These are phyloP conservation scores for Rachicladosporium sp. DNA, from an alignment of 2,329 filamentous ascomycete species.

Conservation along the genomic window DNA sequence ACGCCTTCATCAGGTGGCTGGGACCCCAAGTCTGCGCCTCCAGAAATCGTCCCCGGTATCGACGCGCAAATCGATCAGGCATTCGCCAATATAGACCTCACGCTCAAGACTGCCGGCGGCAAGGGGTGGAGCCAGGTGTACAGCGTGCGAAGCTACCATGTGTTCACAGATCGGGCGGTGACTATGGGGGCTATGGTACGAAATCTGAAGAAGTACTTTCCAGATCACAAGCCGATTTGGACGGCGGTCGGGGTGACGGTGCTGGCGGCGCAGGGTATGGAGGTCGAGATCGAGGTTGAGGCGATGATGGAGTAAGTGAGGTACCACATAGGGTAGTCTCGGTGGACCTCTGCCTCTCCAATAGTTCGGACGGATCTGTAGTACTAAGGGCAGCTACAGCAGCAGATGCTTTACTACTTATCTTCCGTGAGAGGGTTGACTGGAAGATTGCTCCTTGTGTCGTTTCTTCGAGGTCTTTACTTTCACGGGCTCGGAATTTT, in stretches of 20 bases:
- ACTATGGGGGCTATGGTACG: constrained; percentile 30
- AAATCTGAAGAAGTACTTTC: constrained; percentile 40
- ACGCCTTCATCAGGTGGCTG: constrained; percentile 20
- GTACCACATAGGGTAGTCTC: no score
- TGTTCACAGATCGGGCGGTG: constrained; percentile 8
- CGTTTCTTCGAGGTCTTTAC: no score
- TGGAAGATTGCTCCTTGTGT: no score
- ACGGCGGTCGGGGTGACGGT: constrained; percentile 40
- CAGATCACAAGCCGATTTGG: constrained; percentile 42
- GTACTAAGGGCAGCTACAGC: no score
- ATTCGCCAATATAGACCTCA: constrained; percentile 45
- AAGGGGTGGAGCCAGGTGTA: constrained; percentile 45
- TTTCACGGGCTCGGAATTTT: no score
- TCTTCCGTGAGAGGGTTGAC: no score
- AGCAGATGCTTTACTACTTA: no score
- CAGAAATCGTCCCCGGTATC: constrained; percentile 12
- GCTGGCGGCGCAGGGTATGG: constrained; percentile 40
- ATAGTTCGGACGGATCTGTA: no score
- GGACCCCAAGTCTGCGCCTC: constrained; percentile 15
- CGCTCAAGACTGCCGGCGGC: constrained; percentile 41
- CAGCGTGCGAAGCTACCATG: constrained; percentile 20
- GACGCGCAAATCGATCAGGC: constrained; percentile 29
- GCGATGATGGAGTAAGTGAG: constrained; percentile 5
- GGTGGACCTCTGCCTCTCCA: no score
- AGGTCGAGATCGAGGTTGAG: constrained; percentile 46